Evolutionary conservation across 208 protist species (phyloP).

Genomic region (Acanthamoeba pearcei): DNA sequence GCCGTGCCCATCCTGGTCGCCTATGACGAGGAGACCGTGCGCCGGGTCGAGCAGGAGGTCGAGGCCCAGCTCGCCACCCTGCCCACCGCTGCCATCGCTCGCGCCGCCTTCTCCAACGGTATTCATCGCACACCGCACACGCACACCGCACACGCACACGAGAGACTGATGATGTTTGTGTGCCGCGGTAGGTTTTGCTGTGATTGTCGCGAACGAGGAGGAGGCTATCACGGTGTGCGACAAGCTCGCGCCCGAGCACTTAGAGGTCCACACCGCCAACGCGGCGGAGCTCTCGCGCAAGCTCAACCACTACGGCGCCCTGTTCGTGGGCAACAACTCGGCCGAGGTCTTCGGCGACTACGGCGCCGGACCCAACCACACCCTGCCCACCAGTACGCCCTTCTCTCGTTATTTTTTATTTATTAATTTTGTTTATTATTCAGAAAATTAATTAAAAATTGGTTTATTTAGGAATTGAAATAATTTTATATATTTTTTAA

Average conservation of each 20-base stretch:
- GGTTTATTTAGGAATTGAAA: too few relatives aligned
- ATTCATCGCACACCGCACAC: not conserved
- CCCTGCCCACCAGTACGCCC: slow-evolving; percentile 78
- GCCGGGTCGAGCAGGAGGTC: slow-evolving; percentile 79
- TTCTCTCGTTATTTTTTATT: too few relatives aligned
- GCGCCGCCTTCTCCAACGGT: slow-evolving; percentile 59
- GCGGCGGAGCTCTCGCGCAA: slow-evolving; percentile 43
- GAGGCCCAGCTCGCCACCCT: slow-evolving; percentile 77
- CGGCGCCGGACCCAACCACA: slow-evolving; percentile 85
- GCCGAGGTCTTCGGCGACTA: slow-evolving; percentile 85
- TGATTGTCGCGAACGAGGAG: slow-evolving; percentile 75
- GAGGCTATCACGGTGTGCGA: slow-evolving; percentile 86
- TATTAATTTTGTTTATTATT: too few relatives aligned
- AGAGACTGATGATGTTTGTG: not conserved
- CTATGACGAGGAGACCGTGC: slow-evolving; percentile 76
- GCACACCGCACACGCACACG: not conserved
- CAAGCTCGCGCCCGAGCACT: slow-evolving; percentile 87
- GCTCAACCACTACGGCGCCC: slow-evolving; percentile 77
- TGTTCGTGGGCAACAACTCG: slow-evolving; percentile 83
- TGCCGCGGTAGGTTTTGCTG: slow-evolving; percentile 57
- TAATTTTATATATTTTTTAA: too few relatives aligned
- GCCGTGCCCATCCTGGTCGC: slow-evolving; percentile 84
- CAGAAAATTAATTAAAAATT: too few relatives aligned
- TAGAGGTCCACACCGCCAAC: slow-evolving; percentile 83
- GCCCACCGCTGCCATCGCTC: slow-evolving; percentile 79